phyloP scores from a whole-genome alignment of 2,329 filamentous ascomycete species.

The Fusarium sp. region DNA sequence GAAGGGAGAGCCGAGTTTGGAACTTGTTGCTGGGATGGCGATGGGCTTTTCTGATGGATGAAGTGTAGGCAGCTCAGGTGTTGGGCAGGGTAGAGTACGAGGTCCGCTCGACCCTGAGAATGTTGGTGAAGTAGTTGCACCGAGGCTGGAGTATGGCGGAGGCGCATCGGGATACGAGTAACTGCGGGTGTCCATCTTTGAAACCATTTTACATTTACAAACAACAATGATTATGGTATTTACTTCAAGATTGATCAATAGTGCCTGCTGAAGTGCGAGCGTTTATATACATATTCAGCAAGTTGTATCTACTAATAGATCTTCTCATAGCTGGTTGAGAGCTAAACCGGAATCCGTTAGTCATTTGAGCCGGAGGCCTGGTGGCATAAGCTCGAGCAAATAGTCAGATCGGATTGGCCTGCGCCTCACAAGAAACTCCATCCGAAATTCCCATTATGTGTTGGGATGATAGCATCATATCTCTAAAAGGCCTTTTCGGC shows the following conservation, averaged over 20 bases:
- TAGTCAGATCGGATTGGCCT: neutral
- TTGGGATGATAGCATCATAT: neutral
- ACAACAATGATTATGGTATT: fast-evolving
- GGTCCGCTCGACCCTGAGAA: fast-evolving
- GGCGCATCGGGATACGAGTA: neutral
- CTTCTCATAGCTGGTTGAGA: neutral
- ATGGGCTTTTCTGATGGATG: neutral
- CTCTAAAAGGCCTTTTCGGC: neutral
- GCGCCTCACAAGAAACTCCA: neutral
- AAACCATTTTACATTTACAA: fast-evolving
- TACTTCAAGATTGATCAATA: neutral
- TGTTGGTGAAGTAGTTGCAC: neutral
- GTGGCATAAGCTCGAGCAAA: neutral
- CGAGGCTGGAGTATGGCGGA: neutral
- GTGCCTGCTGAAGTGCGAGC: neutral
- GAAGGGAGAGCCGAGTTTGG: neutral
- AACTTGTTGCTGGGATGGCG: neutral
- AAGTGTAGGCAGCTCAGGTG: neutral
- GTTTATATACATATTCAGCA: neutral
- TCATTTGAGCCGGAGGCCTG: neutral
- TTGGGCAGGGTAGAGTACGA: neutral
- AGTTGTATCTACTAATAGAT: neutral
- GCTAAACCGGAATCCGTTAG: neutral
- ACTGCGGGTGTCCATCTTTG: too few species aligned
- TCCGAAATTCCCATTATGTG: too few species aligned